A percentile compares a stretch with the other conserved stretches of the same genome.
These are phyloP conservation scores for Hydrangea macrophylla DNA, from an alignment of 148 eudicot species.

Conservation along the genomic window DNA sequence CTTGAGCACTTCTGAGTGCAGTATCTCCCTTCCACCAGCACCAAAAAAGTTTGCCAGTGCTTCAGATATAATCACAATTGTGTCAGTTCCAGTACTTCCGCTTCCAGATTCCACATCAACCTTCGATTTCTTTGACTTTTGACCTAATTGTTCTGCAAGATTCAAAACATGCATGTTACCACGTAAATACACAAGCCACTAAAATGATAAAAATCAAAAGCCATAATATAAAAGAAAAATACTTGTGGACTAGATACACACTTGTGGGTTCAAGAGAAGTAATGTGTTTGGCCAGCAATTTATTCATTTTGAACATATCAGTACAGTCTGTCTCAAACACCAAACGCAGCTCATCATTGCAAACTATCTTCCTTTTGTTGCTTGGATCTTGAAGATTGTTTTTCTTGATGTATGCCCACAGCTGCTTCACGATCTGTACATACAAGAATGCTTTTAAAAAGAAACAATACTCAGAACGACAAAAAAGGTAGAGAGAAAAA, in stretches of 20 bases:
- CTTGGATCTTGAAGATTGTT: slow-evolving; percentile 94
- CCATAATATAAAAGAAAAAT: no score
- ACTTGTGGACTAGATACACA: slow-evolving; percentile 12
- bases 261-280: slow-evolving; percentile 48
- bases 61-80: slow-evolving; percentile 51
- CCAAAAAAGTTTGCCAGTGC: slow-evolving; percentile 58
- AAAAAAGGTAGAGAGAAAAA: slow-evolving; percentile 5
- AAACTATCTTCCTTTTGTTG: slow-evolving; percentile 78
- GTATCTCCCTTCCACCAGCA: slow-evolving; percentile 52
- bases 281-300: slow-evolving; percentile 66
- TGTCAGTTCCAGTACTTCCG: slow-evolving; percentile 31
- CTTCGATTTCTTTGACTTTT: slow-evolving; percentile 43
- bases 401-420: slow-evolving; percentile 93
- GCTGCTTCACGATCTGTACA: slow-evolving; percentile 85
- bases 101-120: slow-evolving; percentile 35
- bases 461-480: neutral
- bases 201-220: no score
- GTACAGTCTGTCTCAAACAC: slow-evolving; percentile 63
- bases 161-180: slow-evolving; percentile 17
- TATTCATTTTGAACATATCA: slow-evolving; percentile 73
- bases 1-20: slow-evolving; percentile 46
- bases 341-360: slow-evolving; percentile 62
- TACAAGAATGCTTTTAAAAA: slow-evolving; percentile 2
- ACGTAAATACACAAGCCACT: neutral
- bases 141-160: slow-evolving; percentile 41